Conservation (phyloP, 805 yeast genomes). For the Suhomyces kilbournensis region DNA sequence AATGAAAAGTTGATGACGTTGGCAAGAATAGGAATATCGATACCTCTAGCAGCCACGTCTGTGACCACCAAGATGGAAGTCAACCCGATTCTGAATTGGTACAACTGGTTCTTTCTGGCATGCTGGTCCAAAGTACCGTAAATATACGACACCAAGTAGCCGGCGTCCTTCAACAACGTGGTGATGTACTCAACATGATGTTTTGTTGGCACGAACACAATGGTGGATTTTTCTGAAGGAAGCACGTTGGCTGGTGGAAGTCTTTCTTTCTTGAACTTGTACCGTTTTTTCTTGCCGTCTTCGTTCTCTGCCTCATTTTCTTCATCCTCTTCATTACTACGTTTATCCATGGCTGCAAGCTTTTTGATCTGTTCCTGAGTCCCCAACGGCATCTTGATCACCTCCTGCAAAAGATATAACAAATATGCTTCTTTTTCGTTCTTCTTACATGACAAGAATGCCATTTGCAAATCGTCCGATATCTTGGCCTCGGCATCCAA, state of each 20-base stretch:
- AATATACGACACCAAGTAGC: slow-evolving; percentile 83
- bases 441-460: slow-evolving; percentile 74
- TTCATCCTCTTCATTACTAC: slow-evolving; percentile 54
- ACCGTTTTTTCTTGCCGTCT: slow-evolving; percentile 29
- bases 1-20: slow-evolving; percentile 89
- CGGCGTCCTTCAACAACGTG: slow-evolving; percentile 64
- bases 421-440: slow-evolving; percentile 89
- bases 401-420: slow-evolving; percentile 71
- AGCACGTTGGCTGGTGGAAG: slow-evolving; percentile 78
- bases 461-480: slow-evolving; percentile 88
- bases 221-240: slow-evolving; percentile 84
- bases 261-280: slow-evolving; percentile 49
- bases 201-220: slow-evolving; percentile 92
- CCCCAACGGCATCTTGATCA: slow-evolving; percentile 80
- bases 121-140: slow-evolving; percentile 94
- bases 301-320: slow-evolving; percentile 40
- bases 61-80: slow-evolving; percentile 91
- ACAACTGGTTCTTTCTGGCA: slow-evolving; percentile 86
- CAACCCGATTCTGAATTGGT: slow-evolving; percentile 79
- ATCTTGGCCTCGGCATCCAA: slow-evolving; percentile 90
- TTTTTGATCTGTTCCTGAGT: slow-evolving; percentile 62
- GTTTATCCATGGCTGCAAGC: slow-evolving; percentile 46
- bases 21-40: slow-evolving; percentile 94
- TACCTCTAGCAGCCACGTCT: slow-evolving; percentile 98
- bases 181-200: slow-evolving; percentile 95